These are phyloP conservation scores for Aspergillus niger DNA, from an alignment of 2,329 filamentous ascomycete genomes.

Conservation along the genomic window DNA sequence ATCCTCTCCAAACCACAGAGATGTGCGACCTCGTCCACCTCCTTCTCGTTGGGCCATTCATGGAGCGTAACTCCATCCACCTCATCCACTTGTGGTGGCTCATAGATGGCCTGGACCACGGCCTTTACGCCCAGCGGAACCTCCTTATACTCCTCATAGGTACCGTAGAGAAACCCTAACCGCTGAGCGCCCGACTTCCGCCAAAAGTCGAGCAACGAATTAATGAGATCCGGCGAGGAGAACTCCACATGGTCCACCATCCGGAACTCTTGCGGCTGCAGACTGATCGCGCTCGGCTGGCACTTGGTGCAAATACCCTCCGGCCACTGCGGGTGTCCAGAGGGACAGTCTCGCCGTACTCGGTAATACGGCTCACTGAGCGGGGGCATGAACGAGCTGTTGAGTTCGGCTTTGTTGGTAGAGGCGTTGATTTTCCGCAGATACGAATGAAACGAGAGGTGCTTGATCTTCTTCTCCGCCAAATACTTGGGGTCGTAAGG, in stretches of 20 bases:
- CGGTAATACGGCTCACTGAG: conserved; percentile 90
- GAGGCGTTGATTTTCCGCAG: conserved; percentile 92
- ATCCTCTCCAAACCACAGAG: conserved; percentile 85
- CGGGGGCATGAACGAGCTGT: conserved; percentile 93
- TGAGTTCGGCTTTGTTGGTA: conserved; percentile 93
- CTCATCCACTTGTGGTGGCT: conserved; percentile 89
- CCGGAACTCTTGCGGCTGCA: conserved; percentile 90
- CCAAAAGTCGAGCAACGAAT: conserved; percentile 92
- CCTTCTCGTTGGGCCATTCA: conserved; percentile 81
- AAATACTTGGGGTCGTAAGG: conserved; percentile 90
- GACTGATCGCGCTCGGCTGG: conserved; percentile 92
- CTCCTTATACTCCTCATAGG: conserved; percentile 86
- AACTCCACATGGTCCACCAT: conserved; percentile 99
- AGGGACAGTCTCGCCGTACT: conserved; percentile 85
- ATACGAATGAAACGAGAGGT: conserved; percentile 92
- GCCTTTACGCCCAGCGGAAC: conserved; percentile 94
- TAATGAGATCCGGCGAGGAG: conserved; percentile 77
- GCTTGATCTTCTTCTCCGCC: conserved; percentile 96
- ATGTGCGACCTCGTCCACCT: conserved; percentile 76
- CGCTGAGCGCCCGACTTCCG: conserved; percentile 80
- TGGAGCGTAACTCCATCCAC: conserved; percentile 82
- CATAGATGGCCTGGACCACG: conserved; percentile 94
- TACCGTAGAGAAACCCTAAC: conserved; percentile 86
- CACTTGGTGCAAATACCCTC: conserved; percentile 98
- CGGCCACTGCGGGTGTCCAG: conserved; percentile 89